These are phyloP conservation scores for Leccinum subrobustum DNA, from an alignment of 1,284 basidiomycete genomes.

Conservation along the genomic window DNA sequence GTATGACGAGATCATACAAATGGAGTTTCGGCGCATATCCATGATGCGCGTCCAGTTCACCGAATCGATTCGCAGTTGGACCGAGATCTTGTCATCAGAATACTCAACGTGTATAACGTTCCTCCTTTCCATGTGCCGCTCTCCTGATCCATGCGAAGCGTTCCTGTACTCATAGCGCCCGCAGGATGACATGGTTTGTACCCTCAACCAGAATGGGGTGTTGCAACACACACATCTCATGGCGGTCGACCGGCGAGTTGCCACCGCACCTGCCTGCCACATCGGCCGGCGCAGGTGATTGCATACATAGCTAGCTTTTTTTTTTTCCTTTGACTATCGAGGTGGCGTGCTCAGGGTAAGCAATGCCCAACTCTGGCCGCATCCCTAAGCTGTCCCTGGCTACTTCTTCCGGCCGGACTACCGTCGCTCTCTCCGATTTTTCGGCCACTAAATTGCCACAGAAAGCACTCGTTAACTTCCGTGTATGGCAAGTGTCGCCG, in stretches of 20 bases:
- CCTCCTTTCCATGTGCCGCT: conserved; percentile 18
- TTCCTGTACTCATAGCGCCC: conserved; percentile 23
- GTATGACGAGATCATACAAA: conserved; percentile 26
- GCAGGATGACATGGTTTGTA: conserved; percentile 23
- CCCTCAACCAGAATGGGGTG: conserved; percentile 19
- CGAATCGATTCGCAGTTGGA: conserved; percentile 24
- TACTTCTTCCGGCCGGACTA: conserved; percentile 16
- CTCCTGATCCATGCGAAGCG: conserved; percentile 28
- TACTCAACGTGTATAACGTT: conserved; percentile 29
- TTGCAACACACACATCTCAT: conserved; percentile 13
- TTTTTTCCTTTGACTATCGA: conserved; percentile 18
- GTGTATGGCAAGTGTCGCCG: conserved; percentile 13
- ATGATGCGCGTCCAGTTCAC: conserved; percentile 22
- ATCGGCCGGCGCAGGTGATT: not conserved
- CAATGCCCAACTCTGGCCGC: conserved; percentile 1
- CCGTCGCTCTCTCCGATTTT: conserved; percentile 2
- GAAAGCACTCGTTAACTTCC: conserved; percentile 5
- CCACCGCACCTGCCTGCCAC: conserved; percentile 25
- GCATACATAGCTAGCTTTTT: conserved; percentile 6
- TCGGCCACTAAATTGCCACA: conserved; percentile 7
- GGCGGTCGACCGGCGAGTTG: conserved; percentile 23
- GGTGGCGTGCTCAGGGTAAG: conserved; percentile 25
- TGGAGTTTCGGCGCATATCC: conserved; percentile 27
- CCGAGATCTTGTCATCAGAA: conserved; percentile 21
- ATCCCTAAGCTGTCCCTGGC: conserved; percentile 16